Conservation (phyloP, 768 basidiomycete species). For the Postia placenta region DNA sequence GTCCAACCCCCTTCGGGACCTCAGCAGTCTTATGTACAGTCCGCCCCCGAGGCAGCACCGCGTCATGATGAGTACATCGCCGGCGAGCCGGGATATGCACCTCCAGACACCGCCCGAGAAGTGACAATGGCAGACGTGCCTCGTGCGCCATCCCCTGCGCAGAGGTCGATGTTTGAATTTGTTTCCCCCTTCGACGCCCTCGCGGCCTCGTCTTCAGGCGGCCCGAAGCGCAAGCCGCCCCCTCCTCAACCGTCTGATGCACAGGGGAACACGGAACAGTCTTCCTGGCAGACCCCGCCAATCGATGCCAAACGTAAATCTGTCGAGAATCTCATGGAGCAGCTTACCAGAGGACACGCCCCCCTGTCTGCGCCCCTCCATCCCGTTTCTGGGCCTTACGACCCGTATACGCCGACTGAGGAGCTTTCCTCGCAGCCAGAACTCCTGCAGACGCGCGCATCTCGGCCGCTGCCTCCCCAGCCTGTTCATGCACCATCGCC, state of each 20-base stretch:
- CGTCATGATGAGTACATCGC: conserved; percentile 15
- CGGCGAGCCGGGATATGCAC: conserved; percentile 11
- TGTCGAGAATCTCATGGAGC: conserved; percentile 76
- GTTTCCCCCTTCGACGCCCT: conserved; percentile 82
- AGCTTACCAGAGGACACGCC: conserved; percentile 47
- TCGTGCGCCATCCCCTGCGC: conserved; percentile 58
- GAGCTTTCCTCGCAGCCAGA: conserved; percentile 28
- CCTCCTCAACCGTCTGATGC: conserved; percentile 35
- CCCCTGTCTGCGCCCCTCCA: conserved; percentile 24
- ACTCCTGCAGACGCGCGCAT: conserved; percentile 38
- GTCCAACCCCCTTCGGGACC: conserved; percentile 14
- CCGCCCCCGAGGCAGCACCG: conserved; percentile 13
- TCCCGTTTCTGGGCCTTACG: conserved; percentile 21
- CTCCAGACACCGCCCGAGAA: conserved; percentile 15
- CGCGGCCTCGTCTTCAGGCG: conserved; percentile 33
- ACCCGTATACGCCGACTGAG: conserved; percentile 23
- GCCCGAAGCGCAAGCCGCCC: conserved; percentile 65
- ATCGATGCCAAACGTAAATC: conserved; percentile 72
- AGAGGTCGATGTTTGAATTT: conserved; percentile 82
- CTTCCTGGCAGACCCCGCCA: conserved; percentile 38
- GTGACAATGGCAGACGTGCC: conserved; percentile 9
- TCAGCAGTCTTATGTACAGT: conserved; percentile 17
- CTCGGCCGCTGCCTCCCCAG: conserved; percentile 62
- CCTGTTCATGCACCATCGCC: conserved; percentile 39
- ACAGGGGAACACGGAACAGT: conserved; percentile 49